Conservation (phyloP, 83 land plant species). For the Picea engelmannii region DNA sequence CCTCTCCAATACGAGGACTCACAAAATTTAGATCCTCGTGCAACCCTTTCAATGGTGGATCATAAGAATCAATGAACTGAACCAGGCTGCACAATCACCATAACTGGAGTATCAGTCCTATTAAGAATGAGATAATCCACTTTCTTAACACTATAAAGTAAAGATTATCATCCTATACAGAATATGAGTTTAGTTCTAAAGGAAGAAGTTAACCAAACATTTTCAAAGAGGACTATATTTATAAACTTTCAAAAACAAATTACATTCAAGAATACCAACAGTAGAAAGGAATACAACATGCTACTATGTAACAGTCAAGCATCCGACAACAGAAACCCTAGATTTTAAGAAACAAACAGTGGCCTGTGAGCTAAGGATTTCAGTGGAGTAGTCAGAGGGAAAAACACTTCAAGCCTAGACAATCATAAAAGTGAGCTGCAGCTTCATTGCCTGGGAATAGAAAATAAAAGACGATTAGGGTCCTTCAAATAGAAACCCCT, state of each 20-base stretch:
- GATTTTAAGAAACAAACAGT: no score
- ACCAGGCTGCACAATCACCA: slow-evolving; percentile 70
- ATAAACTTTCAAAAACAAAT: background rate
- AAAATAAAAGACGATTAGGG: no score
- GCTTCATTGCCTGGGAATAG: no score
- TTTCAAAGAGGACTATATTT: background rate
- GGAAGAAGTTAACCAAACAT: background rate
- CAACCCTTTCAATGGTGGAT: slow-evolving; percentile 96
- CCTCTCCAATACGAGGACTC: slow-evolving; percentile 99
- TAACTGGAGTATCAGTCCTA: background rate
- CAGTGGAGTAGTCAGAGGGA: no score
- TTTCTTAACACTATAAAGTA: background rate
- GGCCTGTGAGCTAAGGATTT: no score
- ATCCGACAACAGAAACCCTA: no score
- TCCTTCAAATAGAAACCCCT: no score
- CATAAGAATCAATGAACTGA: slow-evolving; percentile 96
- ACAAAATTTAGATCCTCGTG: slow-evolving; percentile 98
- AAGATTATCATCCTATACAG: background rate
- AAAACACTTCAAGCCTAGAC: no score
- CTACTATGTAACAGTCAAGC: no score
- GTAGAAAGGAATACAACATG: background rate
- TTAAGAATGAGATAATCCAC: background rate
- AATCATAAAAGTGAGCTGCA: no score
- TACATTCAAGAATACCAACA: background rate
- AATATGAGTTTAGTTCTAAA: background rate